These are phyloP conservation scores for Entomortierella beljakovae DNA, from an alignment of 192 early-diverging fungal species.

Conservation along the genomic window DNA sequence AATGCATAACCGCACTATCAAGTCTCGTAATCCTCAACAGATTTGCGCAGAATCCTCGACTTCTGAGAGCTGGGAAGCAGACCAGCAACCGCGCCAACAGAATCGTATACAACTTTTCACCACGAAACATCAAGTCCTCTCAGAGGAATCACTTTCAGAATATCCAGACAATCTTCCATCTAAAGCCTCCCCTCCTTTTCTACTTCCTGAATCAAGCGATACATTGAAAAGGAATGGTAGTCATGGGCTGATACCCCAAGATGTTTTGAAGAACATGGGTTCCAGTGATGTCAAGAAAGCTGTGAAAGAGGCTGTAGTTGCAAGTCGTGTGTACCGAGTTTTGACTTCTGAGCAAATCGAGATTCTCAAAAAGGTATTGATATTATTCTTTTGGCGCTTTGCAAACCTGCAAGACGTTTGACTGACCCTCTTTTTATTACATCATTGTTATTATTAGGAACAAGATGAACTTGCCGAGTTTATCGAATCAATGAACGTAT, in stretches of 20 bases:
- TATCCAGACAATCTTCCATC: slow-evolving; percentile 10
- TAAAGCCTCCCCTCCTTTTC: background rate
- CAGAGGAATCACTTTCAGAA: slow-evolving; percentile 33
- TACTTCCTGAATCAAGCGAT: background rate
- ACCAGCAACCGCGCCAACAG: background rate
- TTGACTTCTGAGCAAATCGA: slow-evolving; percentile 31
- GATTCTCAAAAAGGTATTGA: slow-evolving; percentile 32
- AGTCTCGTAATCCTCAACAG: background rate
- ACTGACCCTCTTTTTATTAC: background rate
- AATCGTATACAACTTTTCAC: background rate
- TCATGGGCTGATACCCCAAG: slow-evolving; percentile 37
- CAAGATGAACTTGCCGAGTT: slow-evolving; percentile 30
- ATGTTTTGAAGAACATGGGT: slow-evolving; percentile 33
- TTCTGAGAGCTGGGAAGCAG: too few relatives aligned
- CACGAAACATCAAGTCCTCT: slow-evolving; percentile 15
- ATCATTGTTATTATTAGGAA: slow-evolving; percentile 14
- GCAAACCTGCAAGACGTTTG: background rate
- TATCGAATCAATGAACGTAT: slow-evolving; percentile 39
- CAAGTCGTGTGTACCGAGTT: slow-evolving; percentile 47
- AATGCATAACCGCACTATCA: background rate
- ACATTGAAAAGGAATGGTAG: slow-evolving; percentile 8
- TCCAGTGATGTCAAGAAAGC: slow-evolving; percentile 18
- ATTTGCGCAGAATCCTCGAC: slow-evolving; percentile 3
- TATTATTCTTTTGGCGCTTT: background rate
- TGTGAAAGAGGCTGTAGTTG: slow-evolving; percentile 6